Base-by-base conservation (phyloP, 345 rosid genomes). In the Lenwebbia sp. region DNA sequence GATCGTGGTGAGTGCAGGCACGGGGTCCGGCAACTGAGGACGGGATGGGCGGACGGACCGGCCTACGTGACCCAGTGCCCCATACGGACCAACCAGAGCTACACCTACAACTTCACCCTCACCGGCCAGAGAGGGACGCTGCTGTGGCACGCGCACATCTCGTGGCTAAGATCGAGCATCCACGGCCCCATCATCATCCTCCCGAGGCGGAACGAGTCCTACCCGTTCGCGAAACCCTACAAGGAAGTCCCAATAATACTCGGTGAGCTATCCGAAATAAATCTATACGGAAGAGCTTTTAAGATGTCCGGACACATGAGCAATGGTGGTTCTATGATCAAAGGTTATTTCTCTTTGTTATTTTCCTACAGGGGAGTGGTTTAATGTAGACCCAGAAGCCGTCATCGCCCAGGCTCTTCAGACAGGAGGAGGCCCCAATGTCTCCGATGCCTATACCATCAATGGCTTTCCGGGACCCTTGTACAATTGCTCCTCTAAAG, bases 141-240 rank as follows among this genome's bases (percentile, higher is more conserved):
- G 12, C 89, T 86, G 6, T 96, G 94, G 92, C 98, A 95, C 87
- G 97, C 96, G 84, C 98, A 96, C 85, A 82, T 88, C 44, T 90
- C 94, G 28, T 93, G 95, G 95, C 86, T 94, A 25, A 89, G 96
- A 86, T 87, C 92, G 7, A 85, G 93, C 13, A 33, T 94, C 83
- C 84, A 93, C 75, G 96, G 93, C 55, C 91, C 96, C 21, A 90
- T 94, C 9, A 88, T 93, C 85, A 92, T 94, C 88, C 91, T 94
- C 87, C 96, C 94, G 9, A 88, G 70, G 86, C 88, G 28, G 25
- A 90, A 89, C 83, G 89, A 86, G 55, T 84, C 93, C 44, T 93
- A 93, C 89, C 96, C 94, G 2, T 93, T 94, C 82, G 28, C 70
- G 56, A 91, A 93, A 83, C 96, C 96, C 49, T 86, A 87, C 92